Conservation (phyloP, 2,329 filamentous ascomycete species). For the Xylariomycetidae sp. region DNA sequence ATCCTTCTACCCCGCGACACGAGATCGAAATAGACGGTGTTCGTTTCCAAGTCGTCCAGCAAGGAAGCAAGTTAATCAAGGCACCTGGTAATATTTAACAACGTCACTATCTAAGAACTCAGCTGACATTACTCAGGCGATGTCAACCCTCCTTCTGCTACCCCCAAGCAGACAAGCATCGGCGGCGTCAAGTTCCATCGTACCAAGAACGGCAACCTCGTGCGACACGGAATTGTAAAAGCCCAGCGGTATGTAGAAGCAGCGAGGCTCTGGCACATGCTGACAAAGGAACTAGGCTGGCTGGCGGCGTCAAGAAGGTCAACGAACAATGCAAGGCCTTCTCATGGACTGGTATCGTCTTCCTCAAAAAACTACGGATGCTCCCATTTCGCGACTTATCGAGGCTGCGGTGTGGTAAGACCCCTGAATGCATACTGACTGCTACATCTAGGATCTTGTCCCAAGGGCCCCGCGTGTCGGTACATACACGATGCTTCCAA, state of each 20-base stretch:
- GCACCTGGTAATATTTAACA: constrained; percentile 56
- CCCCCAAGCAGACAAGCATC: constrained; percentile 68
- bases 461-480: constrained; percentile 73
- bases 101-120: constrained; percentile 7
- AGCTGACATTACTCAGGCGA: constrained; percentile 42
- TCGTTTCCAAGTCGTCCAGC: constrained; percentile 66
- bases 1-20: constrained; percentile 38
- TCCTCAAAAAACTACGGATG: constrained; percentile 29
- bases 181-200: constrained; percentile 79
- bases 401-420: constrained; percentile 35
- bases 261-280: constrained; percentile 22
- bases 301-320: constrained; percentile 60
- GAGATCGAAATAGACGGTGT: constrained; percentile 68
- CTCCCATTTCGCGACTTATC: constrained; percentile 29
- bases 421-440: constrained; percentile 39
- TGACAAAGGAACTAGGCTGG: constrained; percentile 41
- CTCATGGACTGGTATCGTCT: constrained; percentile 63
- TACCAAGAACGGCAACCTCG: constrained; percentile 83
- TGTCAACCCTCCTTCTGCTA: constrained; percentile 56
- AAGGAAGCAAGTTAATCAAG: constrained; percentile 78
- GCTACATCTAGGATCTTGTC: constrained; percentile 66
- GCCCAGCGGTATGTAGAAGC: constrained; percentile 63
- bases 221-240: constrained; percentile 70
- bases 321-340: constrained; percentile 70
- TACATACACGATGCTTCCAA: constrained; percentile 81